Evolutionary conservation across 345 rosid species (phyloP), one percentile per base, ranked within the genome.

Genomic region (Aquilaria malaccensis): DNA sequence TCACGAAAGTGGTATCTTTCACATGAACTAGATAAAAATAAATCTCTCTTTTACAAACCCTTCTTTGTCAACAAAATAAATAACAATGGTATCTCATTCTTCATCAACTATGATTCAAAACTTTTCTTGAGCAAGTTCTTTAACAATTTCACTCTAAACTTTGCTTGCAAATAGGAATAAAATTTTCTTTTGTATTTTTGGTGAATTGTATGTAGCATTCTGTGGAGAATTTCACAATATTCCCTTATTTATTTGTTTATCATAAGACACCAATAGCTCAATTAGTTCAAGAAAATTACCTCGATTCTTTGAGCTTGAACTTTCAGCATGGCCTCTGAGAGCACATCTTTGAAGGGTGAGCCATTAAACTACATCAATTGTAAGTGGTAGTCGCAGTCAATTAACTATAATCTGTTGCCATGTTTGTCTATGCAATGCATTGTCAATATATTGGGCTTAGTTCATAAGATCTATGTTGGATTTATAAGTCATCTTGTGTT

Each of bases 241-340:
- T 47, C 47, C 32, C 56, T 31, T 12, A 9, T 1, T 37, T 47
- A 55, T 33, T 4, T 65, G 3, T 9, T 30, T 13, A 50, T 65
- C 33, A 41, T 57, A 65, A 2, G 41, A 41, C 1, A 47, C 0
- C 0, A 33, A 13, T 1, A 37, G 9, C 2, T 10, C 31, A 12
- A 22, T 22, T 22, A 22, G 22, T 22, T 22, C 22, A 22, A 22
- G 22, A 22, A 22, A 22, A 22, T 22, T 22, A 22, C 22, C 22
- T 22, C 22, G 1, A 22, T 22, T 22, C 22, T 22, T 22, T 22
- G 22, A 22, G 3, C 29, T 9, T 15, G 2, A n/a, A 0, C 13
- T n/a, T n/a, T 65, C 56, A 57, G 56, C 62, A 33, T 43, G 45
- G 2, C 64, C 70, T 52, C 58, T 66, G 11, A 59, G 43, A 29